A percentile compares a stretch with the other conserved stretches of the same genome.
These are phyloP conservation scores for Polytrichum formosum DNA, from an alignment of 225 moss, liverwort and hornwort genomes.

Conservation along the genomic window DNA sequence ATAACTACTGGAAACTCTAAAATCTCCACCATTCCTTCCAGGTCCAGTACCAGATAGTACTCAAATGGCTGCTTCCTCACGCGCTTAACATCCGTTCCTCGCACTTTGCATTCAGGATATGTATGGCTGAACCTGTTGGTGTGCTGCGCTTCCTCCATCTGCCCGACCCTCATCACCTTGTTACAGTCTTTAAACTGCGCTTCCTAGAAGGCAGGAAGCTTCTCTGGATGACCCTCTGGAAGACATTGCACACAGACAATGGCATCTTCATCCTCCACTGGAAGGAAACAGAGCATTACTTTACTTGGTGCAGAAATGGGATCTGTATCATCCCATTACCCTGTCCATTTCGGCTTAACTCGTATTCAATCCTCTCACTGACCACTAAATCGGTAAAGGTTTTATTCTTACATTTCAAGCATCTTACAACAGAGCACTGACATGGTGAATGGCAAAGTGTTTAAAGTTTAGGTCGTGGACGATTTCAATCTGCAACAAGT, in stretches of 20 bases:
- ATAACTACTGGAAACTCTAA: slow-evolving; percentile 92
- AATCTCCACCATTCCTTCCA: slow-evolving; percentile 95
- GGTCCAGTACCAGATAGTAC: slow-evolving; percentile 82
- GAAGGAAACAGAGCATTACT: background rate
- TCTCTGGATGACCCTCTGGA: slow-evolving; percentile 21
- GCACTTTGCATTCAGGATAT: slow-evolving; percentile 62
- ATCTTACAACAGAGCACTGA: too few species aligned
- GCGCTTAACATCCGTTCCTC: slow-evolving; percentile 57
- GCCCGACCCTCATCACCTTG: slow-evolving; percentile 30
- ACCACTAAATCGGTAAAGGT: too few species aligned
- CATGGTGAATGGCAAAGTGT: too few species aligned
- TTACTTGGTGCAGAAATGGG: background rate
- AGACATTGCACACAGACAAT: slow-evolving; percentile 3
- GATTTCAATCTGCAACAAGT: too few species aligned
- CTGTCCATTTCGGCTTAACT: too few species aligned
- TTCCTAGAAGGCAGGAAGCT: slow-evolving; percentile 14
- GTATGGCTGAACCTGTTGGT: slow-evolving; percentile 64
- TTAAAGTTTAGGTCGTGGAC: too few species aligned
- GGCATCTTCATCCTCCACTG: background rate
- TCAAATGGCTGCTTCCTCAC: slow-evolving; percentile 84
- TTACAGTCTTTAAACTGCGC: too few species aligned
- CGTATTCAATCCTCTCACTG: too few species aligned
- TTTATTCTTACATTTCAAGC: too few species aligned
- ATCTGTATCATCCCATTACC: background rate
- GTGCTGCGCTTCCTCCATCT: slow-evolving; percentile 83